phyloP scores from a whole-genome alignment of 257 asterid genomes.

The Cynanchum wilfordii region DNA sequence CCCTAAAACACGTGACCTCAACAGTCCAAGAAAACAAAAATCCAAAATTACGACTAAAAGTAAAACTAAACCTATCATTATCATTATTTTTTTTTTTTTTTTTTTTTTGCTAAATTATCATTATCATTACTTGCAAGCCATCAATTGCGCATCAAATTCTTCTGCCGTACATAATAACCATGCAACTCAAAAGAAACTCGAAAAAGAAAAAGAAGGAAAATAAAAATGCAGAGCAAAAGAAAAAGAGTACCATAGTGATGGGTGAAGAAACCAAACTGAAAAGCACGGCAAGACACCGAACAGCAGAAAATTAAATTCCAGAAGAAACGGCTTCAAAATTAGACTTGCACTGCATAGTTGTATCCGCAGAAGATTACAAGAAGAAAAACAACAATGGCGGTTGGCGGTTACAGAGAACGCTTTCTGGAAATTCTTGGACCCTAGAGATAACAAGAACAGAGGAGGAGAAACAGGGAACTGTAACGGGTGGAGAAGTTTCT shows the following conservation, averaged over 20 bases:
- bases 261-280: neutral
- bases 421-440: too few species aligned
- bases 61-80: too few species aligned
- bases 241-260: constrained; percentile 6
- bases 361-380: neutral
- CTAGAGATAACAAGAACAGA: too few species aligned
- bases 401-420: too few species aligned
- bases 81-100: too few species aligned
- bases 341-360: neutral
- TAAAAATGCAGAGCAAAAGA: neutral
- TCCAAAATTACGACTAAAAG: neutral
- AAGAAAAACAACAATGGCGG: neutral
- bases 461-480: too few species aligned
- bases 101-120: too few species aligned
- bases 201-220: neutral
- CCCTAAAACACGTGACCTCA: neutral
- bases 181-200: neutral
- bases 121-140: neutral
- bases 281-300: neutral
- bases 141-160: neutral
- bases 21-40: neutral
- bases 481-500: too few species aligned
- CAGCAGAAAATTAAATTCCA: neutral
- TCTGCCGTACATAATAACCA: neutral
- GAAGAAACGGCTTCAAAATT: neutral